Evolutionary conservation across 768 basidiomycete species (phyloP).

Genomic region (Rhizopogon vinicolor): DNA sequence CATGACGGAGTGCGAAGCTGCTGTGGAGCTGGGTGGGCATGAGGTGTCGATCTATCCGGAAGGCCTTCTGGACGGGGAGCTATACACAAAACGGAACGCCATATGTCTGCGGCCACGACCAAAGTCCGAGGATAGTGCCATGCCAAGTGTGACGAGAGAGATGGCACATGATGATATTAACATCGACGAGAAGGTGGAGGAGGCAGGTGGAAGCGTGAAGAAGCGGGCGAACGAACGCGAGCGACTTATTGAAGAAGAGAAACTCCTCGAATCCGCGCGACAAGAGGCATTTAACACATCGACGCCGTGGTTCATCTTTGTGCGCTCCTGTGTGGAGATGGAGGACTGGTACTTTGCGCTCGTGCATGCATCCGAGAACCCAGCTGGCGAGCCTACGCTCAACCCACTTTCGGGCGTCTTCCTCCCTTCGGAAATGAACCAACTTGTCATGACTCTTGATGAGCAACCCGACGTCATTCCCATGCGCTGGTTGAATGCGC

Average conservation of each 20-base stretch:
- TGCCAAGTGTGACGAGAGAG: constrained; percentile 52
- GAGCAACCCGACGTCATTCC: constrained; percentile 94
- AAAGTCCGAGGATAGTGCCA: constrained; percentile 25
- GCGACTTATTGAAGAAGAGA: constrained; percentile 27
- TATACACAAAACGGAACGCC: constrained; percentile 87
- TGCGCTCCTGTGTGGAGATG: constrained; percentile 85
- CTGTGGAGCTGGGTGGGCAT: constrained; percentile 79
- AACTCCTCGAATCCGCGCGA: constrained; percentile 29
- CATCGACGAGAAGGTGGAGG: constrained; percentile 30
- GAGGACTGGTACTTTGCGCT: constrained; percentile 95
- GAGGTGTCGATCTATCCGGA: constrained; percentile 74
- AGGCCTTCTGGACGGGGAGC: constrained; percentile 76
- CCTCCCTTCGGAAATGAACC: constrained; percentile 72
- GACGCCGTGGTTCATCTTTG: constrained; percentile 92
- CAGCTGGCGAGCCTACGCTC: constrained; percentile 58
- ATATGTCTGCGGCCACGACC: constrained; percentile 67
- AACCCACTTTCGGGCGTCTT: constrained; percentile 63
- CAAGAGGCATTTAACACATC: constrained; percentile 48
- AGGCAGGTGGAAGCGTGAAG: constrained; percentile 36
- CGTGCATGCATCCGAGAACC: constrained; percentile 65
- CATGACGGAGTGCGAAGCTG: constrained; percentile 87
- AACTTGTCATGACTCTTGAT: constrained; percentile 81
- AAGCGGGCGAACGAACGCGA: constrained; percentile 38
- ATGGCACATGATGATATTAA: constrained; percentile 33
- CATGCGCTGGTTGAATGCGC: constrained; percentile 95